Base-by-base conservation (phyloP, 2,329 filamentous ascomycete species). In the Ilyonectria destructans region DNA sequence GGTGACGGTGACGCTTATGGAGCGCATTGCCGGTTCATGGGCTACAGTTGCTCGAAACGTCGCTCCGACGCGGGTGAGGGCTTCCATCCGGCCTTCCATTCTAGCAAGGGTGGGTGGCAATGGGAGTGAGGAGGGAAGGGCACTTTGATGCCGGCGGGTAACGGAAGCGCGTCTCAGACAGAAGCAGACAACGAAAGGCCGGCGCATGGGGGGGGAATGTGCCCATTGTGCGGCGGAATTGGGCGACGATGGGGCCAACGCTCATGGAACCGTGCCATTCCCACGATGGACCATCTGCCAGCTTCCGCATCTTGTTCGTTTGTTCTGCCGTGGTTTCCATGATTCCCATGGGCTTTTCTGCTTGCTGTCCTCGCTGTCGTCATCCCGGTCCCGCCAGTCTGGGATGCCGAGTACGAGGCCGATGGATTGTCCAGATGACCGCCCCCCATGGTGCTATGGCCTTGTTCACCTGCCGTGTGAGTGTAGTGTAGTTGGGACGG, bases 161-260 rank as follows among this genome's bases (percentile, higher is more conserved):
- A 40, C 59, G 51, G 59, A 29, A 15, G 33, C 26, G 26, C 26
- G 26, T 45, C 58, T 58, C 57, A 58, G 43, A 60, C 45, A 58
- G 31, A 58, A 35, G 58, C 45, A 58, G 31, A 33, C 31, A 33
- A 33, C 31, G 31, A 33, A 26, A 37, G 35, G 40, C 40, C 15
- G 15, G n/a, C n/a, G 40, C 15, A n/a, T n/a, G 15, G 3, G n/a
- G 17, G 56, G 54, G 55, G 35, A 51, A 62, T 72, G 62, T 61
- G 70, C 70, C 69, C 66, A 72, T 71, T 64, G 66, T 69, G 49
- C 62, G 60, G 35, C 35, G 68, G 68, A 63, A 66, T 67, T 70
- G 66, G 60, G 66, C 69, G 61, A 65, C 55, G 21, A 65, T 65
- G 59, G 29, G 29, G 45, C 68, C 62, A 63, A 60, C 29, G 45